These are phyloP conservation scores for Tylopilus subfusipes DNA, from an alignment of 768 basidiomycete species.

Conservation along the genomic window DNA sequence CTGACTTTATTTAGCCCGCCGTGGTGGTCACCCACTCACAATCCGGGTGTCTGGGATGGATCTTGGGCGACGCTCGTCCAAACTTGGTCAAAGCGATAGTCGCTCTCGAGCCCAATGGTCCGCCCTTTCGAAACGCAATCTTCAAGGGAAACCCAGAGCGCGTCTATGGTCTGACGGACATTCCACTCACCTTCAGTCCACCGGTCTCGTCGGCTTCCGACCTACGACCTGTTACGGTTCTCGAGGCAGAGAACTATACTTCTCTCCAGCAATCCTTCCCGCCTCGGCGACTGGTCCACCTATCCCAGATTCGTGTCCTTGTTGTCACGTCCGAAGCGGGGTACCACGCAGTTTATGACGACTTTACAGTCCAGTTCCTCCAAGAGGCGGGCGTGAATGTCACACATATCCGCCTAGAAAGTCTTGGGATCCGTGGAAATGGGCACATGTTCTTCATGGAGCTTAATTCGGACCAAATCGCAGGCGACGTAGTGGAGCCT, in stretches of 20 bases:
- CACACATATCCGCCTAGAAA: conserved; percentile 38
- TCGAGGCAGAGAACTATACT: conserved; percentile 30
- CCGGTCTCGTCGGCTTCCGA: conserved; percentile 40
- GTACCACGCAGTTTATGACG: conserved; percentile 49
- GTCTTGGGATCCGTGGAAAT: conserved; percentile 48
- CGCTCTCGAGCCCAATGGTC: conserved; percentile 48
- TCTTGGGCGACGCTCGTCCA: conserved; percentile 45
- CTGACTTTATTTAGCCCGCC: conserved; percentile 33
- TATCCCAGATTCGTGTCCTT: conserved; percentile 43
- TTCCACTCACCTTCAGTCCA: conserved; percentile 43
- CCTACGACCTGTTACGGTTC: conserved; percentile 28
- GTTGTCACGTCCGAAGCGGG: conserved; percentile 49
- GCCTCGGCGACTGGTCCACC: conserved; percentile 40
- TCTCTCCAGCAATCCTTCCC: conserved; percentile 44
- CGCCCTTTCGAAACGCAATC: conserved; percentile 44
- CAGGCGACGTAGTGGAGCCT: conserved; percentile 35
- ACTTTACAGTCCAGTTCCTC: conserved; percentile 42
- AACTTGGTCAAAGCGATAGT: conserved; percentile 44
- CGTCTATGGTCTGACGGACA: conserved; percentile 46
- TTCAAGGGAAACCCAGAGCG: conserved; percentile 38
- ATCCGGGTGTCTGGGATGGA: conserved; percentile 47
- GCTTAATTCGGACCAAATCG: conserved; percentile 44
- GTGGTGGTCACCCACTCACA: conserved; percentile 52
- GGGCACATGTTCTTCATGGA: conserved; percentile 60
- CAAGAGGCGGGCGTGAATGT: conserved; percentile 44